These are phyloP conservation scores for Fremontodendron californicum DNA, from an alignment of 345 rosid species.

Conservation along the genomic window DNA sequence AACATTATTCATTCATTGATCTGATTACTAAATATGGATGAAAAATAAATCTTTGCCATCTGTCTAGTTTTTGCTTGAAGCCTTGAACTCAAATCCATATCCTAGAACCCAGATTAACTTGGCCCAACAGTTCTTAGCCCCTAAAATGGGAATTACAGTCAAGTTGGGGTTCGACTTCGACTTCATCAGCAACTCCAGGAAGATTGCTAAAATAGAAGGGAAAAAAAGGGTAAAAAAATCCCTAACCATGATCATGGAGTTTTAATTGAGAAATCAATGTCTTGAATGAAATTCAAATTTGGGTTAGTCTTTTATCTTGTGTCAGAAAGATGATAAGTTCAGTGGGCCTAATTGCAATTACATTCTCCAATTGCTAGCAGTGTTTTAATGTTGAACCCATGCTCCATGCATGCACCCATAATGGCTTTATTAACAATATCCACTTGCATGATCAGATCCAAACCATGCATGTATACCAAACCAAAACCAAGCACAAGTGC, in stretches of 20 bases:
- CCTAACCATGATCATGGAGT: neutral
- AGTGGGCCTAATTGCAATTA: slow-evolving; percentile 5
- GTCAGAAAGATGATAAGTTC: neutral
- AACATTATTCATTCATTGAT: neutral
- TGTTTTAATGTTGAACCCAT: neutral
- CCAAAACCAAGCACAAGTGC: neutral
- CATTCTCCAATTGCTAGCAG: neutral
- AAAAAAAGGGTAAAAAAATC: neutral
- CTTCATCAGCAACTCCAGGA: neutral
- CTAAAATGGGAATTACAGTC: neutral
- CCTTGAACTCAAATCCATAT: neutral
- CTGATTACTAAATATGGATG: neutral
- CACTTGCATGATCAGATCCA: neutral
- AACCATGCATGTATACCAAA: neutral
- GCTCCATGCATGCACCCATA: neutral
- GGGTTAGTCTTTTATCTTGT: neutral
- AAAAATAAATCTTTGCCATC: neutral
- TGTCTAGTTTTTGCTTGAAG: neutral
- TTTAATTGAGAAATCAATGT: neutral
- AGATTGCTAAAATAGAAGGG: neutral
- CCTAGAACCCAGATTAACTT: neutral
- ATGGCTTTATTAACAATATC: neutral
- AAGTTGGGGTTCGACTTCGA: neutral
- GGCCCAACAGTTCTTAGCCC: neutral
- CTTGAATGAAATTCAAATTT: neutral